Percentiles rank a stretch among this genome's conserved stretches.
Evolutionary conservation across 148 eudicot genomes (phyloP).

Genomic region (Drosera capensis): DNA sequence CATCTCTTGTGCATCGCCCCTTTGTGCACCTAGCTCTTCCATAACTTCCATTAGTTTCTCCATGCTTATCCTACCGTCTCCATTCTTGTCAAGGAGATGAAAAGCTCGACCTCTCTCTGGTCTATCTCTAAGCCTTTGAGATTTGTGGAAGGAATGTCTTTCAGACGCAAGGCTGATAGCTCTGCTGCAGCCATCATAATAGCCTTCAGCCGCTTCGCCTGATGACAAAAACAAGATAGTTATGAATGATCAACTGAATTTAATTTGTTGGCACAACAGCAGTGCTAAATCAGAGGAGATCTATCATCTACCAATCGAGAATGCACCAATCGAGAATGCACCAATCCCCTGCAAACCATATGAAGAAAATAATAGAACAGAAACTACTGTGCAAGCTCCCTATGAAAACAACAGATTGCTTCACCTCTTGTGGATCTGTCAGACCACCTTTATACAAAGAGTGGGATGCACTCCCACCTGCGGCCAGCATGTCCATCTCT

Average conservation of each 20-base stretch:
- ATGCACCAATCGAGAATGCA: no score
- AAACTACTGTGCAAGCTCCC: no score
- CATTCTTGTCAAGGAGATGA: slow-evolving; percentile 86
- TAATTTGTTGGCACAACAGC: no score
- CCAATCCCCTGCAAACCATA: no score
- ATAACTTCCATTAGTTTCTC: slow-evolving; percentile 95
- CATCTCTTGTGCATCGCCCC: slow-evolving; percentile 91
- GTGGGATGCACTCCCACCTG: slow-evolving; percentile 84
- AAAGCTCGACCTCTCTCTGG: slow-evolving; percentile 48
- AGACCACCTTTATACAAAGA: slow-evolving; percentile 92
- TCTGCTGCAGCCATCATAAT: slow-evolving; percentile 98
- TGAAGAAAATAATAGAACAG: no score
- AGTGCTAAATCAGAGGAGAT: no score
- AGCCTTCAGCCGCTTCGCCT: slow-evolving; percentile 82
- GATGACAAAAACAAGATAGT: slow-evolving; percentile 8
- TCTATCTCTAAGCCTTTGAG: slow-evolving; percentile 28
- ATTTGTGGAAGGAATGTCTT: slow-evolving; percentile 62
- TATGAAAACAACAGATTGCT: neutral
- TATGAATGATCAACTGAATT: no score
- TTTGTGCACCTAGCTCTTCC: slow-evolving; percentile 94
- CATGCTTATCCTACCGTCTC: slow-evolving; percentile 94
- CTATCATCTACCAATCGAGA: no score
- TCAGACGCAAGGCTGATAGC: slow-evolving; percentile 76
- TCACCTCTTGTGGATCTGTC: slow-evolving; percentile 89
- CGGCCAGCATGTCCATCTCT: slow-evolving; percentile 73